A percentile compares a stretch with the other conserved stretches of the same genome.
phyloP scores from a whole-genome alignment of 805 yeast species.

The Saccharomycopsis schoenii region DNA sequence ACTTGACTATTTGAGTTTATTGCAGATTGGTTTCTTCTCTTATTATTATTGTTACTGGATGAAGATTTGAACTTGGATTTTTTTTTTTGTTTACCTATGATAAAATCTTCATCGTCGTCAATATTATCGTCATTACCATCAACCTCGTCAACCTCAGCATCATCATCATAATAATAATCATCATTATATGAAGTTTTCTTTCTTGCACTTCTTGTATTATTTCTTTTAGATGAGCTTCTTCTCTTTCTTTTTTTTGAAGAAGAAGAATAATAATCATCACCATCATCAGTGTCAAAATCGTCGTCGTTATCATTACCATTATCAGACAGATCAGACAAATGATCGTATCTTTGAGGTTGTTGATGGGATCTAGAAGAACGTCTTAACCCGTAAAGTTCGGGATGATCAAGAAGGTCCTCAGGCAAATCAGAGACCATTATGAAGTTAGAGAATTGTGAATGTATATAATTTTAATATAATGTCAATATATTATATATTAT shows the following conservation, averaged over 20 bases:
- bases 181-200: conserved; percentile 23
- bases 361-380: conserved; percentile 58
- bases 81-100: conserved; percentile 26
- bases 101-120: conserved; percentile 26
- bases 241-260: conserved; percentile 10
- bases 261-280: conserved; percentile 18
- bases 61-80: conserved; percentile 29
- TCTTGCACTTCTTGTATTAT: neutral
- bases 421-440: conserved; percentile 26
- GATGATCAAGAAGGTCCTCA: conserved; percentile 53
- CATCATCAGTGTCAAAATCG: conserved; percentile 17
- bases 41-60: conserved; percentile 21
- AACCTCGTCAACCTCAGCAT: conserved; percentile 18
- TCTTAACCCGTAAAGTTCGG: conserved; percentile 77
- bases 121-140: conserved; percentile 20
- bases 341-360: conserved; percentile 15
- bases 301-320: conserved; percentile 17
- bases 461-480: neutral
- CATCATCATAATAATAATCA: conserved; percentile 27
- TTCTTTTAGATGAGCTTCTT: conserved; percentile 11
- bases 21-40: conserved; percentile 20
- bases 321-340: conserved; percentile 1
- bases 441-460: neutral
- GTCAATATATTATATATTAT: neutral
- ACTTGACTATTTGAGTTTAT: conserved; percentile 36